These are phyloP conservation scores for Sugiyamaella qingdaonensis DNA, from an alignment of 805 yeast genomes.

Conservation along the genomic window DNA sequence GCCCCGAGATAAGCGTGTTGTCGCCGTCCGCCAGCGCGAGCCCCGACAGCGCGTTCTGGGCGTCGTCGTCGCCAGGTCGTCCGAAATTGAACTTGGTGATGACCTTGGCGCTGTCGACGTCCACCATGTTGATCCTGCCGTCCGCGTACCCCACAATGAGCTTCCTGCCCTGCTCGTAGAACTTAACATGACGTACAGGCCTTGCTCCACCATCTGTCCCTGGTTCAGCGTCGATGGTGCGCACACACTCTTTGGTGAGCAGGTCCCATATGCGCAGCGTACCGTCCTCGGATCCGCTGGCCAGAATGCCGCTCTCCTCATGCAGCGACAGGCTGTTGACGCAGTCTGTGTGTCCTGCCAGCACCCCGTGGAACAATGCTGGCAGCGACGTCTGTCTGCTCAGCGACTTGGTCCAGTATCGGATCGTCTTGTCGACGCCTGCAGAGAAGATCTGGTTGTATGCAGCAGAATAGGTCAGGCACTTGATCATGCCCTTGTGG, in stretches of 20 bases:
- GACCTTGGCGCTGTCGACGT: slow-evolving; percentile 17
- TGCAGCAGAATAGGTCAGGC: slow-evolving; percentile 17
- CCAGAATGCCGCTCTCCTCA: slow-evolving; percentile 17
- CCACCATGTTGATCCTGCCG: slow-evolving; percentile 16
- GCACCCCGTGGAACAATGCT: slow-evolving; percentile 4
- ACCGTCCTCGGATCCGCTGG: slow-evolving; percentile 23
- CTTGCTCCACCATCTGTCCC: neutral
- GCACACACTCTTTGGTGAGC: neutral
- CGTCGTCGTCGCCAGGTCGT: neutral
- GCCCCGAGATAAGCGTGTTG: slow-evolving; percentile 13
- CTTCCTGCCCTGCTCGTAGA: slow-evolving; percentile 12
- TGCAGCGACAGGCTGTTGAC: slow-evolving; percentile 18
- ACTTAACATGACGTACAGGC: slow-evolving; percentile 2
- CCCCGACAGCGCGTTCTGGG: slow-evolving; percentile 1
- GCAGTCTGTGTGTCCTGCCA: slow-evolving; percentile 18
- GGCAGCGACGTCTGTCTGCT: too few species aligned
- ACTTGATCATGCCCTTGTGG: slow-evolving; percentile 19
- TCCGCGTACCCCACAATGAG: slow-evolving; percentile 22
- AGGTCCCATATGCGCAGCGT: slow-evolving; percentile 23
- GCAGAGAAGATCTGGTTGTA: slow-evolving; percentile 19
- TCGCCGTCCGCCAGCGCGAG: slow-evolving; percentile 4
- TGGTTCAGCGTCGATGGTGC: neutral
- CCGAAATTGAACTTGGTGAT: slow-evolving; percentile 14
- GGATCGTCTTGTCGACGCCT: slow-evolving; percentile 20
- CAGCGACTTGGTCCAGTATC: slow-evolving; percentile 16